These are phyloP conservation scores for Stemphylium vesicarium DNA, from an alignment of 2,329 filamentous ascomycete species.

Conservation along the genomic window DNA sequence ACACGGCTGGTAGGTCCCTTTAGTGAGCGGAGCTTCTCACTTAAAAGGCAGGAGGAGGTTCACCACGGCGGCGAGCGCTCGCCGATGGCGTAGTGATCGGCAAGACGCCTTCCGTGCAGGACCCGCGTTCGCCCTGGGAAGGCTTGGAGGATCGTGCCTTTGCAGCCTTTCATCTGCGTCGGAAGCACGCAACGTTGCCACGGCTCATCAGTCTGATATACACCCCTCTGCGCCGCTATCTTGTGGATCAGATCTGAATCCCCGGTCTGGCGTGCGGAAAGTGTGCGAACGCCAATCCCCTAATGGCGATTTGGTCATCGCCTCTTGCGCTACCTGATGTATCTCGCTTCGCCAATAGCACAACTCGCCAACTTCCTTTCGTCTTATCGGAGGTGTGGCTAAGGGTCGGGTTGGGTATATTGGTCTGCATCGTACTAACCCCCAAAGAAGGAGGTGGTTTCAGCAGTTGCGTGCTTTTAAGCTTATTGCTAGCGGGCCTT, in stretches of 20 bases:
- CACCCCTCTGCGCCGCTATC: background rate
- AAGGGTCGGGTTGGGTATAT: slow-evolving; percentile 30
- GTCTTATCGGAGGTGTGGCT: slow-evolving; percentile 37
- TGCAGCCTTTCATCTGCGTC: background rate
- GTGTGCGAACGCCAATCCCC: background rate
- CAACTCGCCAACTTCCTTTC: slow-evolving; percentile 19
- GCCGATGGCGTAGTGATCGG: slow-evolving; percentile 11
- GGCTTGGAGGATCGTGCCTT: slow-evolving; percentile 6
- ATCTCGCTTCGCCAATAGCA: slow-evolving; percentile 7
- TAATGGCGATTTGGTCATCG: background rate
- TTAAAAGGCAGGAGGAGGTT: slow-evolving; percentile 17
- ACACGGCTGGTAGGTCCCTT: background rate
- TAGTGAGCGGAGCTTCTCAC: slow-evolving; percentile 13
- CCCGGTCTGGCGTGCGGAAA: background rate
- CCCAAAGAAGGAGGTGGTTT: slow-evolving; percentile 42
- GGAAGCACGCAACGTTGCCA: background rate
- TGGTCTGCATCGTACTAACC: slow-evolving; percentile 34
- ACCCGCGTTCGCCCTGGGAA: slow-evolving; percentile 13
- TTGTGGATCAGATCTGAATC: background rate
- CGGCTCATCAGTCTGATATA: background rate
- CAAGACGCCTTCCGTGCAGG: slow-evolving; percentile 4
- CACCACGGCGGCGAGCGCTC: background rate
- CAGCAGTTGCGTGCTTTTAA: slow-evolving; percentile 39
- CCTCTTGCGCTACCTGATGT: background rate
- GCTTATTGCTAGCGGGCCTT: slow-evolving; percentile 41